Base-by-base conservation (phyloP, 164 flowering plant genomes). In the Vitis cinerea region DNA sequence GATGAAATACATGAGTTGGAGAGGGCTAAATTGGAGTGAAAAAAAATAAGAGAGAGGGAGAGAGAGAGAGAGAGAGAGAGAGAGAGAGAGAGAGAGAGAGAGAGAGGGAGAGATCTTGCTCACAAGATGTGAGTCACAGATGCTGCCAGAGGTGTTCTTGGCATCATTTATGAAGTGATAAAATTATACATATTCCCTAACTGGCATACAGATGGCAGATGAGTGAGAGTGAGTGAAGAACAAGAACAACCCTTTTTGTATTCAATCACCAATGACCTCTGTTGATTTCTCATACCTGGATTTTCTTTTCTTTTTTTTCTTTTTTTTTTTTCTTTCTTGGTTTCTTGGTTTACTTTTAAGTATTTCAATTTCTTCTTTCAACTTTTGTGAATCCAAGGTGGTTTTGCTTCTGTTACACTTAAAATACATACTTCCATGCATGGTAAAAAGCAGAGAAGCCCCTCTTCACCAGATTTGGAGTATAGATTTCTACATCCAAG, bases 181-280 rank as follows among this genome's bases (percentile, higher is more conserved):
- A 65, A 72, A 66, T 6, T 37, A 68, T 65, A 70, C 68, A 52
- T 12, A 55, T 68, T 72, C 83, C 72, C 83, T 72, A 83, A 81
- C 87, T 84, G 91, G 88, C 88, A 81, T 48, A 71, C 66, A 68
- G 80, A 77, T 83, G 83, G 81, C 83, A 78, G 61, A 59, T 66
- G 75, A 66, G 71, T 68, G 73, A 60, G 44, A 37, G 78, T 63
- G 68, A 71, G 65, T 71, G 64, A 71, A 37, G 44, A 59, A 68
- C 71, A 72, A 74, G 74, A 71, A 79, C 11, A 59, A 66, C 17
- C 52, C 63, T 65, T 76, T 67, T 70, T 79, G 63, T 75, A 29
- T 51, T 59, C 15, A 29, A 14, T 58, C 30, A 55, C 15, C 57
- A 50, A 58, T 9, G 23, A 44, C 62, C 29, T 57, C 23, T 65